Percentiles rank a stretch among this genome's conserved stretches.
phyloP scores from a whole-genome alignment of 1,284 basidiomycete genomes.

The Amylostereum chailletii region DNA sequence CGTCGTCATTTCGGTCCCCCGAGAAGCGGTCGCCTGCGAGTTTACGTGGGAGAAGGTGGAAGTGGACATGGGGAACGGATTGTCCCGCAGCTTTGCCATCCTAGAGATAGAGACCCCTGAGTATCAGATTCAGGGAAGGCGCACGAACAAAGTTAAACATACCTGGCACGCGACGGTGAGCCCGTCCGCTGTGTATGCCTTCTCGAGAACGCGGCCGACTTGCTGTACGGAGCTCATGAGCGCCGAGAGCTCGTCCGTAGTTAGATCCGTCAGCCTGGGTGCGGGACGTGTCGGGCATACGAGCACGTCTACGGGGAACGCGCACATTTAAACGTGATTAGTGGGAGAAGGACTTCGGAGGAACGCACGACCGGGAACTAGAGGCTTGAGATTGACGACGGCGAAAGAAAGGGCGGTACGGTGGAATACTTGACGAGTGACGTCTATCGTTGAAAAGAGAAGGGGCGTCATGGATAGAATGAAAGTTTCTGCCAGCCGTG shows the following conservation, averaged over 20 bases:
- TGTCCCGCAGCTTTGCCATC: conserved; percentile 84
- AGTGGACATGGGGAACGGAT: conserved; percentile 84
- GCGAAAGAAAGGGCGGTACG: conserved; percentile 64
- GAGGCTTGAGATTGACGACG: conserved; percentile 89
- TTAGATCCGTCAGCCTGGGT: conserved; percentile 68
- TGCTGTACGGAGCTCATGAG: conserved; percentile 72
- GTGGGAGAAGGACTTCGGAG: neutral
- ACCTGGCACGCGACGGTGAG: conserved; percentile 83
- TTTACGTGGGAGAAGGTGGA: conserved; percentile 80
- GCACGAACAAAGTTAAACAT: conserved; percentile 8
- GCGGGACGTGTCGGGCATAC: conserved; percentile 76
- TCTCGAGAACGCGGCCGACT: conserved; percentile 61
- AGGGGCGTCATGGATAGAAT: conserved; percentile 29
- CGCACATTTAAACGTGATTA: neutral
- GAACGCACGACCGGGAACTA: conserved; percentile 83
- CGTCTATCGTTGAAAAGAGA: conserved; percentile 79
- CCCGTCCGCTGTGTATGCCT: conserved; percentile 65
- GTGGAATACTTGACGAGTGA: conserved; percentile 78
- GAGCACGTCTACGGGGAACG: conserved; percentile 64
- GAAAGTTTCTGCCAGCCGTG: neutral
- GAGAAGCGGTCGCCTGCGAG: conserved; percentile 60
- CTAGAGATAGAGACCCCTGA: conserved; percentile 29
- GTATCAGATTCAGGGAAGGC: conserved; percentile 1
- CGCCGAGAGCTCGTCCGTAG: conserved; percentile 62
- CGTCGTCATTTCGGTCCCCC: conserved; percentile 53